Evolutionary conservation across 768 basidiomycete species (phyloP), one percentile per base, ranked within the genome.

Genomic region (Macrolepiota fuliginosa): DNA sequence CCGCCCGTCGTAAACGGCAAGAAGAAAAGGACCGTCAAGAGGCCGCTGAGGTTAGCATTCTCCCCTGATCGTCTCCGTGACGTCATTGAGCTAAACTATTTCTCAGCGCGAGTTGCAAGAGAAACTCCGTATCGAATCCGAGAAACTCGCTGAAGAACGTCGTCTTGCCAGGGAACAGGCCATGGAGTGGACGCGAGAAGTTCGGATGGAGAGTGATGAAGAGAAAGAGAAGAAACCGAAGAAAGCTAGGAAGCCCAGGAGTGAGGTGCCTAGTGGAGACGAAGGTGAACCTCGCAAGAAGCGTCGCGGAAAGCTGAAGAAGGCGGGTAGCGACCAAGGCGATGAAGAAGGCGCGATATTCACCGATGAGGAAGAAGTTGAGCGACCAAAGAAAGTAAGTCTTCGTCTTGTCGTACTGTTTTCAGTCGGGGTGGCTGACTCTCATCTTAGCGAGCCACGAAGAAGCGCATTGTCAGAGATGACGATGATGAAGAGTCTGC

Each of bases 141-240:
- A 90, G 68, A 86, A 83, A 66, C 74, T 97, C n/a, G 90, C 90
- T 0, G 91, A 90, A 69, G 85, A 90, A 68, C 87, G 95, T 5
- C 82, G 87, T 32, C 68, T 82, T 52, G 91, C 89, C 27, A 79
- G 90, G 11, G 94, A 93, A 71, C 86, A 93, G 68, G 90, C 91
- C 0, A 81, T 85, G 70, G 84, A 87, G 71, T 94, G 91, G 91
- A 87, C 87, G 19, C 74, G 83, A 46, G 86, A 89, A 60, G 83
- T 84, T 12, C 81, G 82, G 64, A 81, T 86, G 74, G 88, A 82
- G 35, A 88, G 89, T 67, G 90, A 92, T 42, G 93, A 94, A 62
- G 93, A 95, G 66, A 83, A 84, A 52, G 92, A 92, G 71, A 80
- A 81, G 54, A 84, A 81, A 64, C 74, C 78, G 4, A 85, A 84